Base-by-base conservation (phyloP, 441 rosid species). In the Eutrema salsugineum region DNA sequence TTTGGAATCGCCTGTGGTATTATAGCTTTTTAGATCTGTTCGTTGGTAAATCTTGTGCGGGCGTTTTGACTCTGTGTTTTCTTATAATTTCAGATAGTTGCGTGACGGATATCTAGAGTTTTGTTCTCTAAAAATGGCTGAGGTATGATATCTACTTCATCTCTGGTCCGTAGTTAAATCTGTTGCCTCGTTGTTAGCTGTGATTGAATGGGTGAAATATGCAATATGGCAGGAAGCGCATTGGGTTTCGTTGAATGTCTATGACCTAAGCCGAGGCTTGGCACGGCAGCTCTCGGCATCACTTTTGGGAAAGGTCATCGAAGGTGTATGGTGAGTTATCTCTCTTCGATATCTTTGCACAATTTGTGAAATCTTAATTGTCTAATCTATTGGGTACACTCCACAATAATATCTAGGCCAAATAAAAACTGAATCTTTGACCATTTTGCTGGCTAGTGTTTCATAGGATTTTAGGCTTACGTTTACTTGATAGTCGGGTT, bases 191-290 rank as follows among this genome's bases (percentile, higher is more conserved):
- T 36, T 19, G 42, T 27, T 39, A 5, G 30, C 63, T 68, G 6
- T 43, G 43, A 63, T 32, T 38, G 6, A 63, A 24, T 17, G 5
- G 63, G 11, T 60, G 8, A 60, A 58, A 46, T 14, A 33, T 77
- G 47, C 80, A 77, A 56, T 43, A 3, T 69, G 20, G 78, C 86
- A 93, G 99, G 97, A 90, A 80, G 88, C 93, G 47, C 79, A 87
- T 78, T 82, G 28, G 80, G 96, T 94, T 19, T 64, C 82, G 4
- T 82, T 94, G 88, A 83, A 90, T 68, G 89, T 94, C 24, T 91
- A 94, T 67, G 99, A 94, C 59, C 83, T 94, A 30, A 94, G 97
- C 87, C 94, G 83, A 77, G 99, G 99, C 66, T 83, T 94, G 55
- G 99, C 99, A 0, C 96, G 90, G 12, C 96, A 91, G 70, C 91